Evolutionary conservation across 768 basidiomycete species (phyloP), one percentile per base, ranked within the genome.

Genomic region (Neoboletus magnificus): DNA sequence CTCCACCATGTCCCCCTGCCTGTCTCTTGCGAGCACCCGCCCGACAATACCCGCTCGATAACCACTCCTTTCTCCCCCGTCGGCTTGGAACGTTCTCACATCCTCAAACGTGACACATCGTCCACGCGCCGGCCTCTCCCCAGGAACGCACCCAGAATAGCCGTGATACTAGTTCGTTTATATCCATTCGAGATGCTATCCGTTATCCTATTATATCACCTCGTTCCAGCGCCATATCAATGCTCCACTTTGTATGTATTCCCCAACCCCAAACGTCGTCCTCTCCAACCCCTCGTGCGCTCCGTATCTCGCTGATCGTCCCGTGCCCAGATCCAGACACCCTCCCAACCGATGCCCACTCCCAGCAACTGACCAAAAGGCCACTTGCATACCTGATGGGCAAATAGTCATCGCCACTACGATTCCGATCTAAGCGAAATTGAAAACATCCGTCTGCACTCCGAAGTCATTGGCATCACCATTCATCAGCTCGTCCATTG

Each of bases 341-440:
- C 18, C 30, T 33, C 41, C 20, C 52, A 22, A 29, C n/a, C 39
- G 27, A 47, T 45, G 32, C 7, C 37, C 50, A 40, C 43, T 37
- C 48, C 50, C 35, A 46, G 25, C 52, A 35, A n/a, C 36, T 12
- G n/a, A 13, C 43, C 10, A 39, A 50, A 57, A 32, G 52, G 44
- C 5, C 39, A 50, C 57, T 52, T 54, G 22, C 60, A 54, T 59
- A 35, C 52, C 54, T 13, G 52, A 54, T 62, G 51, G 50, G 45
- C 54, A 49, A 53, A 55, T n/a, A 42, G 27, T 62, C 68, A 64
- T 54, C 58, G 66, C 63, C 63, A 59, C 67, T 29, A 40, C 47
- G 56, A 61, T 52, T 60, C 62, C 65, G 60, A 72, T 70, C 69
- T 64, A 69, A 61, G 58, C 69, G 68, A 70, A 60, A 66, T 68